Percentiles rank a stretch among this genome's conserved stretches.
Conservation (phyloP, 179 eudicot species). For the Gypsophila paniculata region DNA sequence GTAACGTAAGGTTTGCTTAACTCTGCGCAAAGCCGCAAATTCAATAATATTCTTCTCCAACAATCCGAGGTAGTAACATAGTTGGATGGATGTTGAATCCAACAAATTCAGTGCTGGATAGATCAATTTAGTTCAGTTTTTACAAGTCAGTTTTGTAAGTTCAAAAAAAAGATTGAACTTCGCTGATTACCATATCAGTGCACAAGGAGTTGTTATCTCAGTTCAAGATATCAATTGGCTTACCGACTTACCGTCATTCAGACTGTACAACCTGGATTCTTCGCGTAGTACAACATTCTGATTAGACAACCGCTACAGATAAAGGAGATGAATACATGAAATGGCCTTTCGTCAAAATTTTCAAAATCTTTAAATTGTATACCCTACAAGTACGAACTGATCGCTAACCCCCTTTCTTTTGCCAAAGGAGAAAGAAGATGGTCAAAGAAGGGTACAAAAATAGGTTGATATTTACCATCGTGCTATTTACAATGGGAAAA, state of each 20-base stretch:
- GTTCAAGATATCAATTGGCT: too few relatives aligned
- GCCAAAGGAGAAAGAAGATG: conserved; percentile 10
- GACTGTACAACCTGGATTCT: neutral
- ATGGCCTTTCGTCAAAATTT: conserved; percentile 15
- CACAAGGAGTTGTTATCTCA: too few relatives aligned
- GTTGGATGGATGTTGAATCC: too few relatives aligned
- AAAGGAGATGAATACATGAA: neutral
- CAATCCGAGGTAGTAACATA: too few relatives aligned
- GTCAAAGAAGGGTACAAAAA: neutral
- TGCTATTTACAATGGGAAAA: conserved; percentile 25
- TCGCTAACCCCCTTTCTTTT: neutral
- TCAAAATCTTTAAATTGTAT: conserved; percentile 16
- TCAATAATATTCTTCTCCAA: too few relatives aligned
- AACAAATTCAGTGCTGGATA: too few relatives aligned
- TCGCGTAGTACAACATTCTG: neutral
- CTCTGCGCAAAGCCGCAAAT: too few relatives aligned
- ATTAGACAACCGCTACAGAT: neutral
- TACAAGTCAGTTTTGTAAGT: too few relatives aligned
- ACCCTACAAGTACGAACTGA: conserved; percentile 2
- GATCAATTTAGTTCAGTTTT: too few relatives aligned
- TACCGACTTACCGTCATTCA: neutral
- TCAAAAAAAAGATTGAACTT: too few relatives aligned
- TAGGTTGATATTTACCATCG: conserved; percentile 27
- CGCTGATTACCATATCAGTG: too few relatives aligned
- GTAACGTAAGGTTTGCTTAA: too few relatives aligned